Evolutionary conservation across 208 protist genomes (phyloP).

Genomic region (Trypanosoma caninum): DNA sequence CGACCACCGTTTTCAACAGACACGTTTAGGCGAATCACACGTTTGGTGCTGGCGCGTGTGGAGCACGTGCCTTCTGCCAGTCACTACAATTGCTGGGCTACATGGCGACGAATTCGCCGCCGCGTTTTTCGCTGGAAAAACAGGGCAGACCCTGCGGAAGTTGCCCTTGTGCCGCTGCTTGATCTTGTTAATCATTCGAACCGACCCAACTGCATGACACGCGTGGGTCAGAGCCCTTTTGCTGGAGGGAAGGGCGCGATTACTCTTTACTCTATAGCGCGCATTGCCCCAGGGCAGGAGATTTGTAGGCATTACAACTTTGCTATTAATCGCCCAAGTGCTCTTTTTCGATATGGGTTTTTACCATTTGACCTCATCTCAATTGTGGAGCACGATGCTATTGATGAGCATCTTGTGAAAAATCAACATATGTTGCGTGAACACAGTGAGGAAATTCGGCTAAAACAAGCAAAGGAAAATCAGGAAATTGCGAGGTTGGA

Average conservation of each 20-base stretch:
- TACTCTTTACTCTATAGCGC: constrained; percentile 68
- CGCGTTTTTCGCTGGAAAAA: constrained; percentile 33
- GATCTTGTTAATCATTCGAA: constrained; percentile 90
- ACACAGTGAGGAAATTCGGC: constrained; percentile 46
- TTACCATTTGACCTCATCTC: constrained; percentile 89
- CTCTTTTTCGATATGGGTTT: constrained; percentile 90
- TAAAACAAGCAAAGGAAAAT: constrained; percentile 33
- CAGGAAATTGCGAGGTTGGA: constrained; percentile 63
- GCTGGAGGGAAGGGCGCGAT: constrained; percentile 54
- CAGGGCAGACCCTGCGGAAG: constrained; percentile 39
- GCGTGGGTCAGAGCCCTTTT: constrained; percentile 53
- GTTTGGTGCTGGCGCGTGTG: constrained; percentile 72
- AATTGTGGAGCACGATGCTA: constrained; percentile 81
- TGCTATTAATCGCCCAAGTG: constrained; percentile 64
- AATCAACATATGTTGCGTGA: constrained; percentile 52
- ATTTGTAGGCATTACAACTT: constrained; percentile 93
- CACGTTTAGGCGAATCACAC: constrained; percentile 76
- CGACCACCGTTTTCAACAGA: constrained; percentile 69
- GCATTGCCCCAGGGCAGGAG: constrained; percentile 75
- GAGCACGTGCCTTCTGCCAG: constrained; percentile 71
- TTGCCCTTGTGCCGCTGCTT: constrained; percentile 71
- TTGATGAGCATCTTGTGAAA: constrained; percentile 67
- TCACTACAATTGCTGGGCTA: constrained; percentile 53
- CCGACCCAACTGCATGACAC: constrained; percentile 70
- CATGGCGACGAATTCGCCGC: constrained; percentile 38